A percentile compares a stretch with the other conserved stretches of the same genome.
These are phyloP conservation scores for Canavalia gladiata DNA, from an alignment of 306 rosid genomes.

Conservation along the genomic window DNA sequence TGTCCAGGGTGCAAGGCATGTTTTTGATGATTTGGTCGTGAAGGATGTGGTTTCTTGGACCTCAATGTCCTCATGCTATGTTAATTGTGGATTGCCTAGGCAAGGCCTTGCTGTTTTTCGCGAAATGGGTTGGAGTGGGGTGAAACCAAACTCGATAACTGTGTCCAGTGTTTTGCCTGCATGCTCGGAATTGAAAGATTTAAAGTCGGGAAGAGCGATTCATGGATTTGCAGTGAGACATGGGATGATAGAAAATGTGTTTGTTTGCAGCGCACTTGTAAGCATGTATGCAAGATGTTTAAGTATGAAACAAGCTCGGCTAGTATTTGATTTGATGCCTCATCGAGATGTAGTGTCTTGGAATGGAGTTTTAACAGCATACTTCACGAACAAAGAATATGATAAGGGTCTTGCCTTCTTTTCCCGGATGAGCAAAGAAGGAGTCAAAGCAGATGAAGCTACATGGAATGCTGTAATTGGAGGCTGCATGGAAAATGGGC, in stretches of 20 bases:
- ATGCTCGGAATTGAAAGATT: conserved; percentile 56
- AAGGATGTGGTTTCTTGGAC: conserved; percentile 63
- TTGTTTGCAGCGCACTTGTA: conserved; percentile 57
- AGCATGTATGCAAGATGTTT: conserved; percentile 63
- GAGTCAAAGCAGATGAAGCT: conserved; percentile 54
- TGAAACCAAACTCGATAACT: conserved; percentile 52
- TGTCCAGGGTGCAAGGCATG: conserved; percentile 53
- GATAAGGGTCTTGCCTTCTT: conserved; percentile 59
- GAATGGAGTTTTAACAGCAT: conserved; percentile 64
- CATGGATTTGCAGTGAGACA: conserved; percentile 60
- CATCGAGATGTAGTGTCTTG: conserved; percentile 62
- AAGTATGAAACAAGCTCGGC: conserved; percentile 52
- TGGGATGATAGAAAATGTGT: conserved; percentile 53
- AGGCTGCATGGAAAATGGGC: conserved; percentile 64
- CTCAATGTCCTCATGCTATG: conserved; percentile 52
- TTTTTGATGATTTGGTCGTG: conserved; percentile 54
- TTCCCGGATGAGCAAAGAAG: conserved; percentile 53
- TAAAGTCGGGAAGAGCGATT: conserved; percentile 53
- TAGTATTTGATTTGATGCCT: conserved; percentile 60
- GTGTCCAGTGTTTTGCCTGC: conserved; percentile 60
- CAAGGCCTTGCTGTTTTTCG: conserved; percentile 47
- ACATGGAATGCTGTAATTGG: conserved; percentile 71
- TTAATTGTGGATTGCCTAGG: conserved; percentile 51
- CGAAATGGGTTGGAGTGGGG: conserved; percentile 54
- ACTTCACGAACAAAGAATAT: conserved; percentile 57